A percentile compares a stretch with the other conserved stretches of the same genome.
phyloP scores from a whole-genome alignment of 108 stramenopile genomes.

The Pseudonitzschia pungens region DNA sequence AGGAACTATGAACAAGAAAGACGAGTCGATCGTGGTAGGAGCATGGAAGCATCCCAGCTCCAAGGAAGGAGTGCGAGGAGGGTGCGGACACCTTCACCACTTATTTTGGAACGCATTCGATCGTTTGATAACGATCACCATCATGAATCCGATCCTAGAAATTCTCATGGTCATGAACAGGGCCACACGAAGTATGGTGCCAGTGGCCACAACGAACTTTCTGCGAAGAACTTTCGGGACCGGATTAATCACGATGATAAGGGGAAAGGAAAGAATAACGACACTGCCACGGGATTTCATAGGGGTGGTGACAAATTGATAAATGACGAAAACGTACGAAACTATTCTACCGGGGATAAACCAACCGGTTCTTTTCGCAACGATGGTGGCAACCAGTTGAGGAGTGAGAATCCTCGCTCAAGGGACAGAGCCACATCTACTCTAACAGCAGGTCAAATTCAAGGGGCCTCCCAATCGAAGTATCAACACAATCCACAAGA shows the following conservation, averaged over 20 bases:
- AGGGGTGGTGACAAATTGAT: background rate
- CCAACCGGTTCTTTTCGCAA: background rate
- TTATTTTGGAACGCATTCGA: slow-evolving; percentile 22
- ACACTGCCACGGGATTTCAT: background rate
- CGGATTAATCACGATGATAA: background rate
- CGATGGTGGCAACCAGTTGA: background rate
- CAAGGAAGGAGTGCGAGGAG: background rate
- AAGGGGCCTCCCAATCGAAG: background rate
- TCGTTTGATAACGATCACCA: slow-evolving; percentile 9
- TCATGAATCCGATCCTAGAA: background rate
- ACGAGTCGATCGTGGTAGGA: slow-evolving; percentile 2
- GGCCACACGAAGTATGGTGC: slow-evolving; percentile 6
- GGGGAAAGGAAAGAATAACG: background rate
- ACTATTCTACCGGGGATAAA: background rate
- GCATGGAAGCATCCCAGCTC: slow-evolving; percentile 3
- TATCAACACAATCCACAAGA: background rate
- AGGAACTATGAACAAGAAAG: background rate
- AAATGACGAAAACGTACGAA: background rate
- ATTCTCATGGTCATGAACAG: background rate
- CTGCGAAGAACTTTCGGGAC: background rate
- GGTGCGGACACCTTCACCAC: slow-evolving; percentile 21
- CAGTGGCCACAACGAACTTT: background rate
- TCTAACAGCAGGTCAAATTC: background rate
- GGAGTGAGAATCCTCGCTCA: background rate
- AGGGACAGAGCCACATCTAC: background rate